A percentile compares a stretch with the other conserved stretches of the same genome.
phyloP scores from a whole-genome alignment of 805 yeast genomes.

The Metschnikowia anglica region DNA sequence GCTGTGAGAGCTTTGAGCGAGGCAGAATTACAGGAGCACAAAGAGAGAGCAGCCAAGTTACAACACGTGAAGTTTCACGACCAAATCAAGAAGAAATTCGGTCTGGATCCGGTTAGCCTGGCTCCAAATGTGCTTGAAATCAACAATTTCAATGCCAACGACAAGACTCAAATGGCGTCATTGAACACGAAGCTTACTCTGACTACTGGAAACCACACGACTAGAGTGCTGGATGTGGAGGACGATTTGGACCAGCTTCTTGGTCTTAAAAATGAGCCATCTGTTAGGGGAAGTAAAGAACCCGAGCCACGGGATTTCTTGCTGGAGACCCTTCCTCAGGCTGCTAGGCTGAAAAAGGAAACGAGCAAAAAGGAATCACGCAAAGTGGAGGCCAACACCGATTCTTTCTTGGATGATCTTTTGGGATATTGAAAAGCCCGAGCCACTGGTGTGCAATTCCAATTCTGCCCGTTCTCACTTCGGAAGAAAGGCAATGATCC shows the following conservation, averaged over 20 bases:
- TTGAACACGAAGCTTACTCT: constrained; percentile 26
- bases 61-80: constrained; percentile 30
- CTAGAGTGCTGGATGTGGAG: not conserved
- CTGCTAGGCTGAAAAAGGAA: not conserved
- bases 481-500: not conserved
- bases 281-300: not conserved
- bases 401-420: constrained; percentile 22
- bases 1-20: constrained; percentile 23
- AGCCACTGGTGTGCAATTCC: not conserved
- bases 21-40: constrained; percentile 30
- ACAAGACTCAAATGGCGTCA: constrained; percentile 24
- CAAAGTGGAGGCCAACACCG: constrained; percentile 1
- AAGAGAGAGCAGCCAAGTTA: constrained; percentile 24
- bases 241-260: constrained; percentile 18
- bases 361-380: not conserved
- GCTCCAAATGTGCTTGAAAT: constrained; percentile 32
- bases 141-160: constrained; percentile 31
- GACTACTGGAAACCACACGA: not conserved
- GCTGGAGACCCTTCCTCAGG: constrained; percentile 7
- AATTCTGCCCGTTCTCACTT: not conserved
- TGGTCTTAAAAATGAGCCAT: constrained; percentile 3
- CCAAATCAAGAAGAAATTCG: constrained; percentile 32
- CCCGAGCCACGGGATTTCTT: constrained; percentile 2
- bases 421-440: constrained; percentile 6
- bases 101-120: constrained; percentile 3